These are phyloP conservation scores for Ascocoryne sarcoides DNA, from an alignment of 2,329 filamentous ascomycete species.

Conservation along the genomic window DNA sequence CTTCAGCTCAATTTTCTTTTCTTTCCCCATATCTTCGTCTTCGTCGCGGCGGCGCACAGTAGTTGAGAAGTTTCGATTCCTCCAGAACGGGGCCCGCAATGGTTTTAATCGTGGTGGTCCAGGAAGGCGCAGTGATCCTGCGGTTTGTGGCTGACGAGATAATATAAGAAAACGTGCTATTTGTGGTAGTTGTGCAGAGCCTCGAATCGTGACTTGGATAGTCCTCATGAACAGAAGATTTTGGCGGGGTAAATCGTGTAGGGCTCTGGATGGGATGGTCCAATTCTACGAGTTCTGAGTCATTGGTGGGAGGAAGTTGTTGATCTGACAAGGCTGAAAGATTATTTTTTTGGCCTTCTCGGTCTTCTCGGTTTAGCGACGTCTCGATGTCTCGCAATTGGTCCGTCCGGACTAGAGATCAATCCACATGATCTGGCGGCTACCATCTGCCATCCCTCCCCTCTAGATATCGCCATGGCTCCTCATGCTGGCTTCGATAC, in stretches of 20 bases:
- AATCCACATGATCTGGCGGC: too few species aligned
- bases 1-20: conserved; percentile 61
- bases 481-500: conserved; percentile 63
- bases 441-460: background rate
- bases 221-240: conserved; percentile 21
- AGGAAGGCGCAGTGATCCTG: background rate
- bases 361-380: too few species aligned
- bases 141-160: conserved; percentile 4
- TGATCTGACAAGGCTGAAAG: conserved; percentile 17
- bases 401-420: background rate
- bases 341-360: conserved; percentile 8
- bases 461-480: conserved; percentile 51
- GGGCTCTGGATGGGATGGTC: conserved; percentile 3
- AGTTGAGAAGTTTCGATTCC: conserved; percentile 14
- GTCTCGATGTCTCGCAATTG: conserved; percentile 1
- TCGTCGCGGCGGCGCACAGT: conserved; percentile 13
- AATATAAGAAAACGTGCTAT: conserved; percentile 2
- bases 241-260: conserved; percentile 7
- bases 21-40: conserved; percentile 30
- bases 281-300: conserved; percentile 20
- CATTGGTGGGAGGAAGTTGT: conserved; percentile 19
- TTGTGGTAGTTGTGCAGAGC: conserved; percentile 11
- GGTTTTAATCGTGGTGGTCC: background rate
- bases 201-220: conserved; percentile 4
- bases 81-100: background rate